Percentiles rank a stretch among this genome's conserved stretches.
phyloP scores from a whole-genome alignment of 225 moss, liverwort and hornwort genomes.

The Rhytidiadelphus loreus region DNA sequence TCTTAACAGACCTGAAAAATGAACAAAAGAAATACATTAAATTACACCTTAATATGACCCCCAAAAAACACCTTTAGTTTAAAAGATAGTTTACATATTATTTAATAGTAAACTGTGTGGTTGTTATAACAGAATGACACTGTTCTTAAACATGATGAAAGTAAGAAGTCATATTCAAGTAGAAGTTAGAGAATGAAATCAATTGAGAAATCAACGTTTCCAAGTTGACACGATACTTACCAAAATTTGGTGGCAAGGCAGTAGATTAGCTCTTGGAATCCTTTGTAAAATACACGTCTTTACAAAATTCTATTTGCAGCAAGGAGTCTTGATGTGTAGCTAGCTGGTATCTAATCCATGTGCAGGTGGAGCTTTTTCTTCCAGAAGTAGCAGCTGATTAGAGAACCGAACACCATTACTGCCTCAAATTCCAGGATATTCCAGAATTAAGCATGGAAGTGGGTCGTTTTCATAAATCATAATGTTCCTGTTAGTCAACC shows the following conservation, averaged over 20 bases:
- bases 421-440: background rate
- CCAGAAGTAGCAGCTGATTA: slow-evolving; percentile 3
- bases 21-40: too few relatives aligned
- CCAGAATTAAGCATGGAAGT: background rate
- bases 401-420: background rate
- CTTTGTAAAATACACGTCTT: background rate
- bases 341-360: background rate
- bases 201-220: background rate
- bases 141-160: too few relatives aligned
- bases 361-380: slow-evolving; percentile 17
- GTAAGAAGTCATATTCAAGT: too few relatives aligned
- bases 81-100: too few relatives aligned
- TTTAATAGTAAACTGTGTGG: too few relatives aligned
- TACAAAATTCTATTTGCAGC: background rate
- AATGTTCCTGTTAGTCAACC: background rate
- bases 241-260: background rate
- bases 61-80: background rate
- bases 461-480: background rate
- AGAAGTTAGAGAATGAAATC: background rate
- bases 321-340: background rate
- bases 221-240: background rate
- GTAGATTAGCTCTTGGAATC: background rate
- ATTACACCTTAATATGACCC: background rate
- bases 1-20: background rate
- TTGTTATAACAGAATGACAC: too few relatives aligned